These are phyloP conservation scores for Iberis amara DNA, from an alignment of 441 rosid species.

Conservation along the genomic window DNA sequence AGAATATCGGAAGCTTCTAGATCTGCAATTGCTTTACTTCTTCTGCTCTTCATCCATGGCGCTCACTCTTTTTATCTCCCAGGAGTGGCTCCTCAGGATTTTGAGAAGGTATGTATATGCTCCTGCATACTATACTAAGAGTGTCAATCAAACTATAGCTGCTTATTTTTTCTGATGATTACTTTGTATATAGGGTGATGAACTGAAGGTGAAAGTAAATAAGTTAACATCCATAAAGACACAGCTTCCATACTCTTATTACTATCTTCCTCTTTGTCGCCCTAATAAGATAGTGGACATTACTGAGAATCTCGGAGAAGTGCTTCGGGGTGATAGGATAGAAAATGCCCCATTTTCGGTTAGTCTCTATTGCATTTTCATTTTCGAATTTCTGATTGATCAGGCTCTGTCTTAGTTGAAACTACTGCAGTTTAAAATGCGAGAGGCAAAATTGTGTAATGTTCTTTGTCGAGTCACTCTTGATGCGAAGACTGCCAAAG, in stretches of 20 bases:
- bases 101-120: slow-evolving; percentile 51
- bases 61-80: slow-evolving; percentile 54
- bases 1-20: slow-evolving; percentile 17
- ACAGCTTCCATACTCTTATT: slow-evolving; percentile 62
- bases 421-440: slow-evolving; percentile 56
- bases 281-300: slow-evolving; percentile 56
- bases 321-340: slow-evolving; percentile 69
- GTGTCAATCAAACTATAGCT: no score
- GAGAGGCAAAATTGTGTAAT: slow-evolving; percentile 60
- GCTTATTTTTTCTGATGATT: background rate
- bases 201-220: slow-evolving; percentile 58
- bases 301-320: slow-evolving; percentile 74
- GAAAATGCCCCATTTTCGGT: slow-evolving; percentile 60
- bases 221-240: slow-evolving; percentile 64
- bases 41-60: slow-evolving; percentile 42
- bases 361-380: slow-evolving; percentile 9
- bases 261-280: slow-evolving; percentile 47
- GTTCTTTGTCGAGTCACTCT: slow-evolving; percentile 42
- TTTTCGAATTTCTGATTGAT: background rate
- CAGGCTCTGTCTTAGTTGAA: slow-evolving; percentile 3
- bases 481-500: slow-evolving; percentile 49
- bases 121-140: no score
- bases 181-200: slow-evolving; percentile 45
- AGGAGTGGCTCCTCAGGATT: slow-evolving; percentile 63
- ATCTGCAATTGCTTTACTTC: slow-evolving; percentile 33